Percentiles rank a stretch among this genome's conserved stretches.
Conservation (phyloP, 1,284 basidiomycete genomes). For the Phellopilus nigrolimitatus region DNA sequence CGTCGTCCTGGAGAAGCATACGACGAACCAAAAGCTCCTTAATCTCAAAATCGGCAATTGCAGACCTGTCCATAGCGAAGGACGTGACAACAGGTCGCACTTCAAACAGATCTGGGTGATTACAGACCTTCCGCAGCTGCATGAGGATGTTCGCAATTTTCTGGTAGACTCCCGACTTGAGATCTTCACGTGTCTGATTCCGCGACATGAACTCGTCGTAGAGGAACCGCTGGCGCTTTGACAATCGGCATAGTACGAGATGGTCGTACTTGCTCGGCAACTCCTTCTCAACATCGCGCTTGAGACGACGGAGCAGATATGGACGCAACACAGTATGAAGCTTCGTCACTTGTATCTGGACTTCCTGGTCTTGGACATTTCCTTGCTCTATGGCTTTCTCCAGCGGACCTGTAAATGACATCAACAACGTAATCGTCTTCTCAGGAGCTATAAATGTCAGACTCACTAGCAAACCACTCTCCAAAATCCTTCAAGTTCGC, state of each 20-base stretch:
- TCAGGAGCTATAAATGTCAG: neutral
- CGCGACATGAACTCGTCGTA: conserved; percentile 99
- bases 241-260: conserved; percentile 86
- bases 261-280: conserved; percentile 95
- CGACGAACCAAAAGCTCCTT: conserved; percentile 83
- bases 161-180: conserved; percentile 81
- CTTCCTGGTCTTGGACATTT: conserved; percentile 77
- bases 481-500: conserved; percentile 93
- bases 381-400: conserved; percentile 93
- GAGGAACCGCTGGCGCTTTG: conserved; percentile 92
- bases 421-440: conserved; percentile 2
- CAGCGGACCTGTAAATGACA: conserved; percentile 62
- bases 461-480: conserved; percentile 94
- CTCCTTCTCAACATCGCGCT: conserved; percentile 94
- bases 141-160: conserved; percentile 97
- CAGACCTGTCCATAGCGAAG: conserved; percentile 82
- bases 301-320: conserved; percentile 90
- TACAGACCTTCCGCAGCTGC: conserved; percentile 95
- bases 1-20: conserved; percentile 49
- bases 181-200: conserved; percentile 80
- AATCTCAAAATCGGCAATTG: conserved; percentile 82
- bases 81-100: conserved; percentile 91
- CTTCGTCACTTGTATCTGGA: conserved; percentile 81
- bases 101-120: conserved; percentile 95
- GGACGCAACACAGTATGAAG: conserved; percentile 92